Base-by-base conservation (phyloP, 106 monocot species). In the Vanilla planifolia region DNA sequence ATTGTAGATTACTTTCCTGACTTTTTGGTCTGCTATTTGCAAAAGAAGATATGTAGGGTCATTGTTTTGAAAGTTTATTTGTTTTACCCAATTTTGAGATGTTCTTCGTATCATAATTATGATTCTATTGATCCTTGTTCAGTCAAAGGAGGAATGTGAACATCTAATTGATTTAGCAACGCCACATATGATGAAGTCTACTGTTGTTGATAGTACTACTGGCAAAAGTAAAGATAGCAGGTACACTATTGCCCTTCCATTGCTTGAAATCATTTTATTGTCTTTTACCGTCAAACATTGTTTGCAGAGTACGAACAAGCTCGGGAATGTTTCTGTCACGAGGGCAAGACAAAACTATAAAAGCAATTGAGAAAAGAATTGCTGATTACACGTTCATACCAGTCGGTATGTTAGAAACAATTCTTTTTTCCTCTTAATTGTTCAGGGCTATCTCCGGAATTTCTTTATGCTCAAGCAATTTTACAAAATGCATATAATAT, bases 351-450 rank as follows among this genome's bases (percentile, higher is more conserved):
- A 37, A 62, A 6, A 62, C 42, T 17, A 59, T 78, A 5, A 3
- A 53, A 4, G 41, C 45, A 11, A 78, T 78, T 59, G 78, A 78
- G 72, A 78, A 78, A 61, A 73, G 68, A 27, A 78, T 78, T 21
- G 60, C 78, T 43, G 72, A 78, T 64, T 66, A 61, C 20, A 67
- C 78, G 16, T 78, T 78, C 42, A 73, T 78, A 39, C 78, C 73
- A 57, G 51, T 68, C 56, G 78, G 78, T 78, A 78, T 47, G 60
- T 36, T 30, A 22, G 7, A 11, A 14, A 25, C 33, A 34, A 2
- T 51, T 69, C n/a, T 40, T 7, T 9, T 40, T 3, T 7, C 14
- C 40, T 40, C 14, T 7, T 40, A 8, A 13, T 40, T n/a, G n/a
- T n/a, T n/a, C n/a, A n/a, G n/a, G n/a, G n/a, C n/a, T n/a, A n/a